A percentile compares a stretch with the other conserved stretches of the same genome.
phyloP scores from a whole-genome alignment of 768 basidiomycete species.

The Tricholoma sp. region DNA sequence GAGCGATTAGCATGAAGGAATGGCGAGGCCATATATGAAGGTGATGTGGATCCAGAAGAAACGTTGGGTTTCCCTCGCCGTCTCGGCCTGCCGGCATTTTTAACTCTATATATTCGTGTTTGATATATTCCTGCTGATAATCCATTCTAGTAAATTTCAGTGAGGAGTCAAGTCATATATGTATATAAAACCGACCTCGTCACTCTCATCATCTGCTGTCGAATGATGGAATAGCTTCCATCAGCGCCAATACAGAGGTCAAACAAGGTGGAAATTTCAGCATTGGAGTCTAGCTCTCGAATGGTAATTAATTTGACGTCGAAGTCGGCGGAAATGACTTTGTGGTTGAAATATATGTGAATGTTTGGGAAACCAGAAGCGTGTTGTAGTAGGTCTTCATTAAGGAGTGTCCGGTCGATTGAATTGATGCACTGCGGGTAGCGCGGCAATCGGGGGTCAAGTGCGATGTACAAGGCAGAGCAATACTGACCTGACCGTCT shows the following conservation, averaged over 20 bases:
- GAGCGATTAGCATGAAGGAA: slow-evolving; percentile 98
- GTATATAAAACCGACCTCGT: slow-evolving; percentile 58
- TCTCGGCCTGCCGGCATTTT: slow-evolving; percentile 83
- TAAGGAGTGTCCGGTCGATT: slow-evolving; percentile 84
- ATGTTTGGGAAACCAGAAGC: slow-evolving; percentile 60
- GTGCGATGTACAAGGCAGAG: slow-evolving; percentile 8
- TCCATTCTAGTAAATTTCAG: slow-evolving; percentile 64
- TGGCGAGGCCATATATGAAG: slow-evolving; percentile 99
- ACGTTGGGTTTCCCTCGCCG: slow-evolving; percentile 56
- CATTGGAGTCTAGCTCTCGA: slow-evolving; percentile 38
- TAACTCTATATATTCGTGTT: slow-evolving; percentile 94
- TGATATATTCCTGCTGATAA: slow-evolving; percentile 92
- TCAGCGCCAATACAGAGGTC: slow-evolving; percentile 90
- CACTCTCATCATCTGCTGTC: slow-evolving; percentile 93
- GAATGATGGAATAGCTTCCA: slow-evolving; percentile 88
- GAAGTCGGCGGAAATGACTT: slow-evolving; percentile 75
- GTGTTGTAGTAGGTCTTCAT: slow-evolving; percentile 79
- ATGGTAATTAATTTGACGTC: slow-evolving; percentile 52
- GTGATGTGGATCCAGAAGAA: slow-evolving; percentile 89
- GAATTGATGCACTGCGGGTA: slow-evolving; percentile 83
- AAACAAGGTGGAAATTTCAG: slow-evolving; percentile 48
- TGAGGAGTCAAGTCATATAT: slow-evolving; percentile 21
- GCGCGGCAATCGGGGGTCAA: slow-evolving; percentile 19
- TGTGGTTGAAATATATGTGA: slow-evolving; percentile 74
- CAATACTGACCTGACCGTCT: slow-evolving; percentile 66